phyloP scores from a whole-genome alignment of 2,329 filamentous ascomycete species.

The Trichoderma pleuroti region DNA sequence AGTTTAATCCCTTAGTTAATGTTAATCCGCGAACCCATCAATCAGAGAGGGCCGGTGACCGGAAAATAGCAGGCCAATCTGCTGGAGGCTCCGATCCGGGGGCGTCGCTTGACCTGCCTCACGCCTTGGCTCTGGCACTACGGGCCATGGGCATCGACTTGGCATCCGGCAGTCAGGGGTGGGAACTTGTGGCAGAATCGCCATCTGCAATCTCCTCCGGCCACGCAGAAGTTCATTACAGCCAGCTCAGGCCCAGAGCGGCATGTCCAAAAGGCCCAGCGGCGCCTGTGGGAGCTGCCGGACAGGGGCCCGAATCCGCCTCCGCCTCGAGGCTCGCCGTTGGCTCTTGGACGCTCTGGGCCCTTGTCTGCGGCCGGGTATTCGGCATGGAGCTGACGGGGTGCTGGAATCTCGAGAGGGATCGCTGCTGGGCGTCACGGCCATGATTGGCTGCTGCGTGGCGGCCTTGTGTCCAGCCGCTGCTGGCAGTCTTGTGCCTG shows the following conservation, averaged over 20 bases:
- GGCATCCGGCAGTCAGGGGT: slow-evolving; percentile 11
- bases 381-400: slow-evolving; percentile 11
- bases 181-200: slow-evolving; percentile 14
- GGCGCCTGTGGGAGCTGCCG: background rate
- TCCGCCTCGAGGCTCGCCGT: background rate
- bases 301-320: background rate
- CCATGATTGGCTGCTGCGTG: background rate
- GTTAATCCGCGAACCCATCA: slow-evolving; percentile 7
- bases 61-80: background rate
- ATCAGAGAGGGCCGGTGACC: slow-evolving; percentile 4
- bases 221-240: slow-evolving; percentile 11
- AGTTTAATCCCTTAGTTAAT: slow-evolving; percentile 8
- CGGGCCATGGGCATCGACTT: background rate
- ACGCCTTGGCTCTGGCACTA: background rate
- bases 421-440: background rate
- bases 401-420: background rate
- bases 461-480: background rate
- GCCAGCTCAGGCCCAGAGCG: slow-evolving; percentile 13
- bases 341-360: background rate
- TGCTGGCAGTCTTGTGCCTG: background rate
- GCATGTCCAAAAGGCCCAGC: slow-evolving; percentile 8
- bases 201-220: background rate
- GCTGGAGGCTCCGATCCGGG: background rate
- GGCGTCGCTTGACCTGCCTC: background rate
- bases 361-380: background rate